These are phyloP conservation scores for Gryganskiella cystojenkinii DNA, from an alignment of 192 early-diverging fungal genomes.

Conservation along the genomic window DNA sequence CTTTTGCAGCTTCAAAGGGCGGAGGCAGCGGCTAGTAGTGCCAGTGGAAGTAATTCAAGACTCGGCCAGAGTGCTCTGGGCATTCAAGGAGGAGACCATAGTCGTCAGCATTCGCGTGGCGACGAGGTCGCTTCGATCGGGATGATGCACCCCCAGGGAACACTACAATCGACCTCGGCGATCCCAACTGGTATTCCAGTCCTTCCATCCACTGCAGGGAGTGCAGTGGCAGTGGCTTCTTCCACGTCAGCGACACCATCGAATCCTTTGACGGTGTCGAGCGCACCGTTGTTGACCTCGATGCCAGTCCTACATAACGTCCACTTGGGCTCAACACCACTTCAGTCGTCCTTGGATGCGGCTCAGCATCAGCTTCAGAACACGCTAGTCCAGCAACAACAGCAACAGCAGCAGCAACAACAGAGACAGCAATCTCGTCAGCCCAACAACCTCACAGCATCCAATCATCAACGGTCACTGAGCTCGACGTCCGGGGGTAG, in stretches of 20 bases:
- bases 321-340: slow-evolving; percentile 11
- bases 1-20: slow-evolving; percentile 29
- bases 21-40: slow-evolving; percentile 5
- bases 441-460: neutral
- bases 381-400: slow-evolving; percentile 16
- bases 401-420: slow-evolving; percentile 17
- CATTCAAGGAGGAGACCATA: slow-evolving; percentile 10
- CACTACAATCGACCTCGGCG: slow-evolving; percentile 5
- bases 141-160: slow-evolving; percentile 1
- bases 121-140: slow-evolving; percentile 2
- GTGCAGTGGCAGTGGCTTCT: too few relatives aligned
- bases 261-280: slow-evolving; percentile 5
- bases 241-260: slow-evolving; percentile 17
- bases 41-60: too few relatives aligned
- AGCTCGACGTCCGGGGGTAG: neutral
- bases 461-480: neutral
- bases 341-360: slow-evolving; percentile 4
- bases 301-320: slow-evolving; percentile 23
- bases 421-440: neutral
- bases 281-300: slow-evolving; percentile 27
- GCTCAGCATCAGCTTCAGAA: slow-evolving; percentile 18
- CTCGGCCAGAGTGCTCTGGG: too few relatives aligned
- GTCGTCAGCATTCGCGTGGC: slow-evolving; percentile 23
- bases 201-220: neutral
- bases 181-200: neutral